phyloP scores from a whole-genome alignment of 768 basidiomycete species.

The Amanita phalloides region DNA sequence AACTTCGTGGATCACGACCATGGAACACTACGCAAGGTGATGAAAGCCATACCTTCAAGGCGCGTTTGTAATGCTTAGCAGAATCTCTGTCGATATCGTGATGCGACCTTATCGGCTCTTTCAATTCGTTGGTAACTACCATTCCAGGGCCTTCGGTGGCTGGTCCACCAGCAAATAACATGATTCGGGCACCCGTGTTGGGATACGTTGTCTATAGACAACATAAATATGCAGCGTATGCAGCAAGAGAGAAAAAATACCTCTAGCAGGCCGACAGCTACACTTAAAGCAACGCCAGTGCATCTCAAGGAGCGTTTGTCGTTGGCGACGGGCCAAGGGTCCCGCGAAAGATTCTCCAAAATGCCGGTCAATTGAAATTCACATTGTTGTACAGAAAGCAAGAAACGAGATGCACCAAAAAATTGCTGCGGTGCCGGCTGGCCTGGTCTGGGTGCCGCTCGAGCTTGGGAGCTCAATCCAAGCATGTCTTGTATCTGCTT shows the following conservation, averaged over 20 bases:
- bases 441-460: constrained; percentile 79
- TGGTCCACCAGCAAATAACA: constrained; percentile 93
- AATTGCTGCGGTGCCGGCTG: constrained; percentile 73
- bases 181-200: constrained; percentile 92
- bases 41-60: constrained; percentile 63
- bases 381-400: constrained; percentile 84
- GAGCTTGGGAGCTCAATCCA: constrained; percentile 66
- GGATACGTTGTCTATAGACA: constrained; percentile 68
- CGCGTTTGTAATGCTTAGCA: constrained; percentile 95
- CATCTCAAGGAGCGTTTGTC: constrained; percentile 91
- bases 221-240: neutral
- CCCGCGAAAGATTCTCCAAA: constrained; percentile 75
- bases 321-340: constrained; percentile 96
- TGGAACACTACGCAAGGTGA: neutral
- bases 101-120: constrained; percentile 96
- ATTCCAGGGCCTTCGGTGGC: constrained; percentile 95
- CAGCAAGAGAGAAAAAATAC: constrained; percentile 21
- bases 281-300: constrained; percentile 89
- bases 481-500: constrained; percentile 99
- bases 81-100: constrained; percentile 97
- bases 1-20: constrained; percentile 44
- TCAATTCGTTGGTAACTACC: constrained; percentile 91
- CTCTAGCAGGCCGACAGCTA: constrained; percentile 89
- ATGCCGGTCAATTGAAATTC: constrained; percentile 96
- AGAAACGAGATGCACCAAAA: constrained; percentile 82